Percentiles rank a stretch among this genome's conserved stretches.
These are phyloP conservation scores for Telfairia occidentalis DNA, from an alignment of 331 rosid genomes.

Conservation along the genomic window DNA sequence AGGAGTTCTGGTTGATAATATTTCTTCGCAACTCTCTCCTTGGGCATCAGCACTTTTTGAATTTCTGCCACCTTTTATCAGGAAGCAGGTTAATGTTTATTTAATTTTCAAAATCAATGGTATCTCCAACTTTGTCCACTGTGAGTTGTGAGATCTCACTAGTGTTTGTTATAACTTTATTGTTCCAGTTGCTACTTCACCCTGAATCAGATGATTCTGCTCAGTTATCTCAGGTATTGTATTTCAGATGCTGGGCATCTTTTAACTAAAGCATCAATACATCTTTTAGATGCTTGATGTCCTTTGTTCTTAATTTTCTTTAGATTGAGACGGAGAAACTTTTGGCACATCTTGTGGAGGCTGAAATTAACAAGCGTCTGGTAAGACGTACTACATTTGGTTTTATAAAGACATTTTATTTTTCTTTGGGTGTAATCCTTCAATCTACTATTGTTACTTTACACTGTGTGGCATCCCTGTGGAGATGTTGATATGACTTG, in stretches of 20 bases:
- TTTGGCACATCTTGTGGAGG: conserved; percentile 90
- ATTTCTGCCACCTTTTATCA: conserved; percentile 84
- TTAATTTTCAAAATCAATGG: background rate
- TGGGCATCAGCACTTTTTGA: conserved; percentile 98
- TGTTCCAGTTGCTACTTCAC: conserved; percentile 64
- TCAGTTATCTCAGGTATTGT: conserved; percentile 84
- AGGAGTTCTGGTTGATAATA: conserved; percentile 60
- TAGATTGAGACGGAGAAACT: conserved; percentile 99
- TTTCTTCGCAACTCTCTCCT: conserved; percentile 77
- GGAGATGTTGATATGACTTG: background rate
- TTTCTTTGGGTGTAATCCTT: background rate
- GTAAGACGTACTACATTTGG: conserved; percentile 22
- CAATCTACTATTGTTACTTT: background rate
- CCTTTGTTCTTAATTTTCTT: conserved; percentile 9
- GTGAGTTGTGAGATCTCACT: background rate
- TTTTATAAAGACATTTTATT: background rate
- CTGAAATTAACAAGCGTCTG: conserved; percentile 78
- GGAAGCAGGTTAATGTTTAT: conserved; percentile 52
- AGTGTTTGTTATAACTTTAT: conserved; percentile 1
- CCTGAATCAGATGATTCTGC: conserved; percentile 99
- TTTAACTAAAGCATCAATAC: conserved; percentile 2
- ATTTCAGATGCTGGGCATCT: background rate
- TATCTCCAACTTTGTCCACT: background rate
- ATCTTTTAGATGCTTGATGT: conserved; percentile 17
- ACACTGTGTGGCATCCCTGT: background rate